Base-by-base conservation (phyloP, 1,284 basidiomycete species). In the Puccinia novopanici region DNA sequence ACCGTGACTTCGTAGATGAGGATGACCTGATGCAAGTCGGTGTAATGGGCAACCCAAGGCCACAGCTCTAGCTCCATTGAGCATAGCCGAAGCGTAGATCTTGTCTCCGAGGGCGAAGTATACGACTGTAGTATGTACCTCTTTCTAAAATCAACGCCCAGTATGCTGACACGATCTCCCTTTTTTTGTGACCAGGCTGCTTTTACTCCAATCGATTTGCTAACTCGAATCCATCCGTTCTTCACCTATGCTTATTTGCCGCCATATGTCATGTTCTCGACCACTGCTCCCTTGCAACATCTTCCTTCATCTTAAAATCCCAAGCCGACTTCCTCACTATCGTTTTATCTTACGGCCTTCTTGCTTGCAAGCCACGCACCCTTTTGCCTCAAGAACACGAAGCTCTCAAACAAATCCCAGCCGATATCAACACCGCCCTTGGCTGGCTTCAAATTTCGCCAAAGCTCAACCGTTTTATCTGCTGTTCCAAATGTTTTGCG, bases 401-500 rank as follows among this genome's bases (percentile, higher is more conserved):
- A 40, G 40, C 40, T n/a, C 6, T 70, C 30, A 9, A 9, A 15
- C 8, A 13, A 24, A 74, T 74, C 6, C 68, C 68, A 3, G 42
- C n/a, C 0, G 68, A 71, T 30, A 22, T 63, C 40, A 30, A 45
- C 22, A 75, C 55, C 8, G 24, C 57, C 27, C 22, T 75, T n/a
- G 42, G 27, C 15, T 45, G 73, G 73, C 9, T 75, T 6, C 12
- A 42, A 37, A 75, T 75, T n/a, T 55, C 61, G 40, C 73, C 73
- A 17, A 50, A 15, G 15, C 57, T n/a, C 45, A 22, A n/a, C 13
- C 24, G 34, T 34, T 34, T 61, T 45, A 48, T 40, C 2, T 75
- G 73, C 42, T 75, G 73, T 42, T 22, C 30, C 45, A 5, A 13
- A 24, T 75, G 73, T 27, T 75, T 61, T 61, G 34, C 34, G 34